phyloP scores from a whole-genome alignment of 371 early-diverging fungal genomes.

The Mortierella polycephala region DNA sequence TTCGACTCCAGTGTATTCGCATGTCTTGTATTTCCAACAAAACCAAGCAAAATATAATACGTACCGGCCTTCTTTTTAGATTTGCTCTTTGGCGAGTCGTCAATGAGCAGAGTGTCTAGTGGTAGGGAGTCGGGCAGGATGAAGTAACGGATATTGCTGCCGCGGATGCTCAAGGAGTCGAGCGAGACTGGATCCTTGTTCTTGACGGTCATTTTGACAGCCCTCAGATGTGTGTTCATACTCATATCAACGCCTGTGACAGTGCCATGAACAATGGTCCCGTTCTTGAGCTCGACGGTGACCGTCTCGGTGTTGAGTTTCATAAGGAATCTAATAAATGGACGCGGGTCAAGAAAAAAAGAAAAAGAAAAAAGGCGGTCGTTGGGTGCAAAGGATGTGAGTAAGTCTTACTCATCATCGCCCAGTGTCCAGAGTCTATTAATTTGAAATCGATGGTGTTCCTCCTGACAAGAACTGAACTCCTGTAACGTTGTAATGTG shows the following conservation, averaged over 20 bases:
- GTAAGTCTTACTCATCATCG: too few relatives aligned
- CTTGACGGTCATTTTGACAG: conserved; percentile 97
- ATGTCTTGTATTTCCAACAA: conserved; percentile 18
- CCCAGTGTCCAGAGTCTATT: too few relatives aligned
- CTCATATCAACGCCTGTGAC: conserved; percentile 97
- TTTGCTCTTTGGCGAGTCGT: conserved; percentile 95
- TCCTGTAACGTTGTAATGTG: too few relatives aligned
- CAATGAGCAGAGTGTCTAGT: conserved; percentile 80
- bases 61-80: conserved; percentile 80
- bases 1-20: neutral
- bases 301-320: conserved; percentile 95
- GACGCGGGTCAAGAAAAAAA: too few relatives aligned
- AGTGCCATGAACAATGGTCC: conserved; percentile 95
- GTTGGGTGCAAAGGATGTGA: too few relatives aligned
- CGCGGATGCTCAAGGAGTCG: conserved; percentile 93
- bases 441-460: too few relatives aligned
- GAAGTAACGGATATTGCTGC: conserved; percentile 94
- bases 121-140: conserved; percentile 92
- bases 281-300: conserved; percentile 96
- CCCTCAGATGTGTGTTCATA: conserved; percentile 99
- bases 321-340: conserved; percentile 86
- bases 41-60: conserved; percentile 13
- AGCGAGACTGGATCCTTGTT: conserved; percentile 90
- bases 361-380: too few relatives aligned
- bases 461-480: too few relatives aligned